Evolutionary conservation across 768 basidiomycete genomes (phyloP), one percentile per base, ranked within the genome.

Genomic region (Trametes sanguinea): DNA sequence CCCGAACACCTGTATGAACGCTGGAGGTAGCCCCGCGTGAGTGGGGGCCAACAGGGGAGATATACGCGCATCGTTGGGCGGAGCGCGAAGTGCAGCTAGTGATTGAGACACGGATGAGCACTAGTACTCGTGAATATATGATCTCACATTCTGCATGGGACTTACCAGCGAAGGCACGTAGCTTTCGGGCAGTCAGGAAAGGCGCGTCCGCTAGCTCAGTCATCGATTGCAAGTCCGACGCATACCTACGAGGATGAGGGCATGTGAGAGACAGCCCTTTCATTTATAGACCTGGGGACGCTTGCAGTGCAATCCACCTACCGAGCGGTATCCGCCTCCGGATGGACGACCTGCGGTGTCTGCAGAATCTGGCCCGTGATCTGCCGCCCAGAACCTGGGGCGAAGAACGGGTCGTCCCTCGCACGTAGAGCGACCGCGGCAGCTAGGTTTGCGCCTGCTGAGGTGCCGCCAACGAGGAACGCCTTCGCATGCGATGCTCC

Each of bases 321-420:
- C 71, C 68, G 55, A 14, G 61, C 57, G 8, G 67, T 63, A 46
- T 65, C 57, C 1, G 58, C 69, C 10, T 67, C 57, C 5, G 64
- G 60, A 45, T 71, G 64, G 16, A 68, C 14, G 17, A 71, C 53
- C n/a, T 56, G 35, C 10, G 71, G 69, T 22, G 70, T 51, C 45
- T 63, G 62, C 10, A 74, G 61, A 10, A 72, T n/a, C 14, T 70
- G 69, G 14, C 70, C 71, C 3, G 72, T 73, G 17, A 72, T 17
- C 48, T 43, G 33, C 32, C 27, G 55, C 9, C 54, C 56, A 4
- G 47, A 35, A 5, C 50, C 42, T 4, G 50, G 50, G 1, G 43
- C 39, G 40, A 74, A 66, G 57, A 66, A 63, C 14, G 61, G 60
- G 50, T 71, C 71, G 27, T 68, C 65, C 14, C 62, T 54, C 9